Conservation (phyloP, 2,329 filamentous ascomycete genomes). For the Pseudocercospora fuligena region DNA sequence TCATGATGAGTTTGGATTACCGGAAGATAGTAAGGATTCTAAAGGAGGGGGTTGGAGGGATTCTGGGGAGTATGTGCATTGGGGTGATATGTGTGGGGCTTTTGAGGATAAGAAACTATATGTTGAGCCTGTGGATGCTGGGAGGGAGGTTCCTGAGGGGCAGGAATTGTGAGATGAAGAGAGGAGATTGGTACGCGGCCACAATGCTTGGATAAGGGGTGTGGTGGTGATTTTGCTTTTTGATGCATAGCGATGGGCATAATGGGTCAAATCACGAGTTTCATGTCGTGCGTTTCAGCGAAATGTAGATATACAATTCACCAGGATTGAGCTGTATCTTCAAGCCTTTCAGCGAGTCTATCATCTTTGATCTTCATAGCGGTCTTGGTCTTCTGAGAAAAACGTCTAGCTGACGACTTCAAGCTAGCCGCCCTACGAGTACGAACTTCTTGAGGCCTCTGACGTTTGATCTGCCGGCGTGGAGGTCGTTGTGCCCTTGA, state of each 20-base stretch:
- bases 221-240: neutral
- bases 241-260: conserved; percentile 17
- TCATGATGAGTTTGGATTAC: neutral
- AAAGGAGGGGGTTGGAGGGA: conserved; percentile 32
- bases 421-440: neutral
- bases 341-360: neutral
- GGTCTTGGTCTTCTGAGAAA: neutral
- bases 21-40: conserved; percentile 15
- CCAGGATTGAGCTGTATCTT: neutral
- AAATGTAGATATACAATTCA: neutral
- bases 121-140: conserved; percentile 11
- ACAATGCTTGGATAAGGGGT: neutral
- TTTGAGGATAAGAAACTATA: conserved; percentile 26
- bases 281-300: neutral
- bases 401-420: neutral
- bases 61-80: conserved; percentile 26
- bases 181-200: neutral
- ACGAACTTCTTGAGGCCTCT: neutral
- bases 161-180: neutral
- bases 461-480: neutral
- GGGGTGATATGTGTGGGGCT: conserved; percentile 25
- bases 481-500: neutral
- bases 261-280: neutral
- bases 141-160: conserved; percentile 13
- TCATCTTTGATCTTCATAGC: neutral